phyloP scores from a whole-genome alignment of 2,329 filamentous ascomycete species.

The Cladosporium colombiae region DNA sequence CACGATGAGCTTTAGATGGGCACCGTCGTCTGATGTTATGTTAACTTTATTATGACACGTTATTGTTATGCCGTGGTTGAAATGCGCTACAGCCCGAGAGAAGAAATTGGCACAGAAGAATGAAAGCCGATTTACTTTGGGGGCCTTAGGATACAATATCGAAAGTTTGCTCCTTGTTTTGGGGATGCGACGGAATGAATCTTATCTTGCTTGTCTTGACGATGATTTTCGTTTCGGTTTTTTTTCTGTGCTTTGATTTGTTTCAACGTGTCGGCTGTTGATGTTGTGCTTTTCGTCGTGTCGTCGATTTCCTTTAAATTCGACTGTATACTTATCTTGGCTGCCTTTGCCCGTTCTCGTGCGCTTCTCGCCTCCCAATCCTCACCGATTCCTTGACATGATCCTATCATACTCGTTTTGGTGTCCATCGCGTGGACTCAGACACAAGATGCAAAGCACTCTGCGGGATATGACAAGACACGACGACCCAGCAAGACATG shows the following conservation, averaged over 20 bases:
- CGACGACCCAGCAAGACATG: too few species aligned
- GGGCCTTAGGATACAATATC: background rate
- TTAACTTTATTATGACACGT: constrained; percentile 1
- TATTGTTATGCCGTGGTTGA: constrained; percentile 3
- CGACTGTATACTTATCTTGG: background rate
- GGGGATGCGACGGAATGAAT: background rate
- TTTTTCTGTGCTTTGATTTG: background rate
- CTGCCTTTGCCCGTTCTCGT: background rate
- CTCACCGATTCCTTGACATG: too few species aligned
- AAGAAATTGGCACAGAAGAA: background rate
- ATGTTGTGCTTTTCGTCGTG: background rate
- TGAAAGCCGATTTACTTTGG: background rate
- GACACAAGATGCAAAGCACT: too few species aligned
- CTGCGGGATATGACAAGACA: too few species aligned
- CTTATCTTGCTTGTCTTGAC: background rate
- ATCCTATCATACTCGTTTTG: too few species aligned
- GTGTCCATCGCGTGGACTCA: too few species aligned
- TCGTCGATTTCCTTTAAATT: background rate
- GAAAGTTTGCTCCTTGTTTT: background rate
- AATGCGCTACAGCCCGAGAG: background rate
- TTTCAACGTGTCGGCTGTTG: background rate
- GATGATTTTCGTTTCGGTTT: background rate
- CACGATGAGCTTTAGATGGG: constrained; percentile 76
- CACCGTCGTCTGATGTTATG: background rate
- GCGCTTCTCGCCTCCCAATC: too few species aligned